These are phyloP conservation scores for Citeromyces hawaiiensis DNA, from an alignment of 1,139 yeast species.

Conservation along the genomic window DNA sequence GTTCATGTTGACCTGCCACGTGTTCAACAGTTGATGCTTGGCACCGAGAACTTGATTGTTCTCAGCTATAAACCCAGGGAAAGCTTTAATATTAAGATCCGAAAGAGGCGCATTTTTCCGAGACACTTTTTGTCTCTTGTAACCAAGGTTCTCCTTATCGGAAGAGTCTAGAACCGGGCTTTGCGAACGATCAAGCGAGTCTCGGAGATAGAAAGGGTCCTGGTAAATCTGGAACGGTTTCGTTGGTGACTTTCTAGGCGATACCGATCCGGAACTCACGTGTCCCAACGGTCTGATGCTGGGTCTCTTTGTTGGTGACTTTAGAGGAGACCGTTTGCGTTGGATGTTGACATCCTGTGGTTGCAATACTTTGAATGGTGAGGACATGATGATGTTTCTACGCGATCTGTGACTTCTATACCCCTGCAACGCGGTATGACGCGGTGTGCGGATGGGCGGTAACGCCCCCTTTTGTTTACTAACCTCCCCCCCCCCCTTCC, in stretches of 20 bases:
- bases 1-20: neutral
- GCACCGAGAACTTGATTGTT: neutral
- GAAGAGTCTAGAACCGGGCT: neutral
- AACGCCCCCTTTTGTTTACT: neutral
- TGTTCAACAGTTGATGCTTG: neutral
- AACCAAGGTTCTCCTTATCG: neutral
- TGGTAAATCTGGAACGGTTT: neutral
- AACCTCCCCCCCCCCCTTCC: too few species aligned
- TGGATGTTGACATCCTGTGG: neutral
- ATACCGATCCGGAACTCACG: neutral
- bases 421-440: conserved; percentile 1
- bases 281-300: neutral
- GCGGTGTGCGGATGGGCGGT: neutral
- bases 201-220: conserved; percentile 1
- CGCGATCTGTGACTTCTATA: neutral
- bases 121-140: neutral
- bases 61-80: neutral
- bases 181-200: neutral
- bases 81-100: neutral
- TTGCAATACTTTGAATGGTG: conserved; percentile 1
- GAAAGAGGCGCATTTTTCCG: neutral
- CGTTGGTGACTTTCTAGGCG: neutral
- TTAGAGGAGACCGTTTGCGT: neutral
- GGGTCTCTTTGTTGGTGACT: neutral
- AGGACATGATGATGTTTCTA: neutral